phyloP scores from a whole-genome alignment of 257 asterid species.

The Lycium ferocissimum region DNA sequence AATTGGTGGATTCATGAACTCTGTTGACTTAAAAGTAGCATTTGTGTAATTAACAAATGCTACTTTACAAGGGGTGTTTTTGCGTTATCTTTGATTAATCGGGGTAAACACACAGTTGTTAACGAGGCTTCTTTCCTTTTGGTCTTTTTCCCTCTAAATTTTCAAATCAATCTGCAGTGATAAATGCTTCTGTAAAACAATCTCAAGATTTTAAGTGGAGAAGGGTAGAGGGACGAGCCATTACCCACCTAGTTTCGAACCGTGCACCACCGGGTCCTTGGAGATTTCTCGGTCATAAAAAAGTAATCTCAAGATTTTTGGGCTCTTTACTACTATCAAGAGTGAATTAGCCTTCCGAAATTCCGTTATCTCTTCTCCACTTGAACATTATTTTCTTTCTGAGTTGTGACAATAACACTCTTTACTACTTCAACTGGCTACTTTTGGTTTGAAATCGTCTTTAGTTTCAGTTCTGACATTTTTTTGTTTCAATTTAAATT shows the following conservation, averaged over 20 bases:
- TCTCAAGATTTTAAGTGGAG: conserved; percentile 7
- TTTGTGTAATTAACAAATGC: no score
- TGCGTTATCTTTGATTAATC: conserved; percentile 1
- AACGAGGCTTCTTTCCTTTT: background rate
- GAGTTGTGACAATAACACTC: background rate
- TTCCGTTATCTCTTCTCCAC: background rate
- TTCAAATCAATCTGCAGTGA: background rate
- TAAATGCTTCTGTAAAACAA: background rate
- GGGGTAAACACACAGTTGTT: background rate
- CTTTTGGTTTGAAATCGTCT: background rate
- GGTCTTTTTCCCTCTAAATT: background rate
- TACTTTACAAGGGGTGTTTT: background rate
- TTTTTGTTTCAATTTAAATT: background rate
- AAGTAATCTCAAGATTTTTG: background rate
- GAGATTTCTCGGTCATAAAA: background rate
- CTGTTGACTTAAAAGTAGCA: no score
- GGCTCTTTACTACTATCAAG: background rate
- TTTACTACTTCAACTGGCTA: background rate
- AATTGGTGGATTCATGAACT: no score
- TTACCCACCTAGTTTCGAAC: background rate
- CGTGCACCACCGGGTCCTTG: background rate
- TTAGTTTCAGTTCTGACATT: background rate
- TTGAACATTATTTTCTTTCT: background rate
- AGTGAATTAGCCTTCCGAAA: background rate
- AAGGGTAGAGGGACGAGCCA: background rate